Evolutionary conservation across 2,329 filamentous ascomycete genomes (phyloP).

Genomic region (Hypoxylon sp.): DNA sequence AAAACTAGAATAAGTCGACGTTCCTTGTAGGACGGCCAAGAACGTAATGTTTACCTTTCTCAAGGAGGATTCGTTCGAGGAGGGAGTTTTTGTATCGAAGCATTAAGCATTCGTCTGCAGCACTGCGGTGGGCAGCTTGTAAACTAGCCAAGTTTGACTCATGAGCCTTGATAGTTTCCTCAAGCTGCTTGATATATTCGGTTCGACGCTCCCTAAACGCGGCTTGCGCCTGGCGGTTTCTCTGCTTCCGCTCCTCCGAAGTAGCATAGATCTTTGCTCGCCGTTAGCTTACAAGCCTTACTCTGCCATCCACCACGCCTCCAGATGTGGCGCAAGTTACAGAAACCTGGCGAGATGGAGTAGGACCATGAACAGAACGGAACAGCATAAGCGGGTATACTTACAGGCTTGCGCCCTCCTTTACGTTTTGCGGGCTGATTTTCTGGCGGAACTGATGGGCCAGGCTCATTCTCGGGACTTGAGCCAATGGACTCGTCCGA

Average conservation of each 20-base stretch:
- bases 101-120: constrained; percentile 98
- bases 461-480: constrained; percentile 70
- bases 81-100: constrained; percentile 98
- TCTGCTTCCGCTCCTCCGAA: constrained; percentile 97
- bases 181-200: constrained; percentile 99
- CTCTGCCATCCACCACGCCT: constrained; percentile 5
- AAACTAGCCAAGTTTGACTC: constrained; percentile 93
- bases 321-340: background rate
- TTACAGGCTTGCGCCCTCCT: constrained; percentile 95
- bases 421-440: constrained; percentile 88
- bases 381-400: constrained; percentile 50
- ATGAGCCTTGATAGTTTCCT: constrained; percentile 96
- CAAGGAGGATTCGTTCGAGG: constrained; percentile 92
- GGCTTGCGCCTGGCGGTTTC: constrained; percentile 96
- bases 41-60: constrained; percentile 79
- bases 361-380: constrained; percentile 24
- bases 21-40: constrained; percentile 1
- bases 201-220: constrained; percentile 96
- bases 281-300: constrained; percentile 41
- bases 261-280: constrained; percentile 90
- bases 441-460: constrained; percentile 62
- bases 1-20: constrained; percentile 20
- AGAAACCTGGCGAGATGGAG: constrained; percentile 11
- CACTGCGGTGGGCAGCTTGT: constrained; percentile 93
- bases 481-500: constrained; percentile 74